Conservation (phyloP, 768 basidiomycete species). For the Xanthoconium purpureum region DNA sequence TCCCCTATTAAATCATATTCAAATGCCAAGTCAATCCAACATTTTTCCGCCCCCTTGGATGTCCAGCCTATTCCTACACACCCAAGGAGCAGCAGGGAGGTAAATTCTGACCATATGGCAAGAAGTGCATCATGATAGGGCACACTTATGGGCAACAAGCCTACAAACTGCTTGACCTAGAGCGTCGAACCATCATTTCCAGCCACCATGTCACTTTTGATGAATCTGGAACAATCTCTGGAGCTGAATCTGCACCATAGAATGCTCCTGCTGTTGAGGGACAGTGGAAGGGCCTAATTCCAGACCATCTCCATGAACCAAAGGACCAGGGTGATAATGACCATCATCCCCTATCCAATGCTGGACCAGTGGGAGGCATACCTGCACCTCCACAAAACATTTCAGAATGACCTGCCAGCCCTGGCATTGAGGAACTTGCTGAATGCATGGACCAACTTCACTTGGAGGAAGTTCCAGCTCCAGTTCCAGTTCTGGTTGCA, state of each 20-base stretch:
- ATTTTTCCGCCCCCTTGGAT: not conserved
- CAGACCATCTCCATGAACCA: not conserved
- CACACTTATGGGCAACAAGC: not conserved
- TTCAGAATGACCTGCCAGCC: no score
- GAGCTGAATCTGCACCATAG: not conserved
- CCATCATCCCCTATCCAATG: no score
- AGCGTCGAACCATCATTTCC: not conserved
- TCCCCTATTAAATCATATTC: not conserved
- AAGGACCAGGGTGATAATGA: no score
- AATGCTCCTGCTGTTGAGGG: not conserved
- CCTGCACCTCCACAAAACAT: no score
- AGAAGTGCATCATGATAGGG: not conserved
- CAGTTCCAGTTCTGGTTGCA: no score
- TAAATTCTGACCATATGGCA: not conserved
- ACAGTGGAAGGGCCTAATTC: not conserved
- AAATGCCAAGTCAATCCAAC: not conserved
- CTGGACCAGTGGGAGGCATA: no score
- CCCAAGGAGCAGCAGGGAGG: not conserved
- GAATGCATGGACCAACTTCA: no score
- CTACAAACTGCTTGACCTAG: not conserved
- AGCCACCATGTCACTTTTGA: not conserved
- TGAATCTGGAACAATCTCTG: not conserved
- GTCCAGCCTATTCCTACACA: not conserved
- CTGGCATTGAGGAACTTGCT: no score
- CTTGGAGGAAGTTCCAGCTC: no score